Percentiles rank a stretch among this genome's conserved stretches.
Evolutionary conservation across 2,329 filamentous ascomycete genomes (phyloP).

Genomic region (Pseudopyrenochaeta lycopersici): DNA sequence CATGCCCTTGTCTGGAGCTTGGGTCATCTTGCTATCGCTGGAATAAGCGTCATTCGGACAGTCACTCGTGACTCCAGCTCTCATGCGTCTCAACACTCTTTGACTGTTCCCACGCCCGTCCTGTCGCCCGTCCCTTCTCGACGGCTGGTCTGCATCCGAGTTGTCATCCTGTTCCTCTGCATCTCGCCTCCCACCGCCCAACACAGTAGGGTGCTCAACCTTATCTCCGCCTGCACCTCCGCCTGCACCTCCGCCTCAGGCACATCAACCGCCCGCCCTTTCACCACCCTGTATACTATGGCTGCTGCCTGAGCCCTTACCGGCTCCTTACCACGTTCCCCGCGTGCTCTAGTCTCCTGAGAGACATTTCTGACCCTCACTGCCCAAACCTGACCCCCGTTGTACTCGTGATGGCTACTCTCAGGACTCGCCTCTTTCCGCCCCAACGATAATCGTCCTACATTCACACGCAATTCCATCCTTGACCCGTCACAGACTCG

Average conservation of each 20-base stretch:
- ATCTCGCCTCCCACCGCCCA: conserved; percentile 16
- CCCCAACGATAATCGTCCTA: conserved; percentile 42
- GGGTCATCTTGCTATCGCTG: conserved; percentile 37
- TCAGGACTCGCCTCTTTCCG: conserved; percentile 42
- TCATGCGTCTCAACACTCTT: conserved; percentile 33
- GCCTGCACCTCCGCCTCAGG: conserved; percentile 23
- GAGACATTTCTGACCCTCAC: conserved; percentile 35
- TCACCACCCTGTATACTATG: conserved; percentile 35
- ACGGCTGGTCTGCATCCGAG: neutral
- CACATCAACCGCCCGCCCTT: conserved; percentile 15
- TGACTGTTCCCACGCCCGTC: conserved; percentile 24
- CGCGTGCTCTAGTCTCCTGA: conserved; percentile 44
- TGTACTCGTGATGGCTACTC: conserved; percentile 52
- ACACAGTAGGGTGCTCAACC: conserved; percentile 39
- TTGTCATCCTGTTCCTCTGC: conserved; percentile 9
- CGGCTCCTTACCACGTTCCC: conserved; percentile 14
- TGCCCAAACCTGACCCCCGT: conserved; percentile 31
- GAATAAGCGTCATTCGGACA: conserved; percentile 42
- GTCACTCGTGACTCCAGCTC: conserved; percentile 44
- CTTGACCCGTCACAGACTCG: conserved; percentile 12
- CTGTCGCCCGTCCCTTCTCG: conserved; percentile 7
- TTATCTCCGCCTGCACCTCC: conserved; percentile 43
- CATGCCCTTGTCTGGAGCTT: conserved; percentile 24
- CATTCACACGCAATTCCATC: conserved; percentile 15
- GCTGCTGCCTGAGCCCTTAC: conserved; percentile 48